Conservation (phyloP, 768 basidiomycete species). For the Mycena olivaceomarginata region DNA sequence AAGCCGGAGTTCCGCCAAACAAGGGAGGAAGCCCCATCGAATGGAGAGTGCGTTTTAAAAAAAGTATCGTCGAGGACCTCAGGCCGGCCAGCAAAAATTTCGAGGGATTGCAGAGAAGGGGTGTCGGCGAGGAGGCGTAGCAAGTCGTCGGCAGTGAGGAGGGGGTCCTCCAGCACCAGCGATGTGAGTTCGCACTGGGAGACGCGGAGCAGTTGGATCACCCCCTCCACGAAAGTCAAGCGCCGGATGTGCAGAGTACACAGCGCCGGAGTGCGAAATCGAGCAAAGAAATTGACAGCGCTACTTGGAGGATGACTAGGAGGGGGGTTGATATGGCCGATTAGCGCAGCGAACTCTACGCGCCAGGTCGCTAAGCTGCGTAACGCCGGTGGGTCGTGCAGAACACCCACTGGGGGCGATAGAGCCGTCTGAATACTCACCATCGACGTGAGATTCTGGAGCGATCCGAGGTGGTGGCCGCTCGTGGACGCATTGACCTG, state of each 20-base stretch:
- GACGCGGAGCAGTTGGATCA: neutral
- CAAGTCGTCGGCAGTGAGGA: neutral
- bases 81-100: neutral
- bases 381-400: neutral
- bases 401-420: neutral
- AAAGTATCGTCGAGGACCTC: neutral
- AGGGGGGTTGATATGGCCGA: too few species aligned
- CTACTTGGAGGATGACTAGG: neutral
- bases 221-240: neutral
- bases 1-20: neutral
- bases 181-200: neutral
- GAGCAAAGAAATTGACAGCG: neutral
- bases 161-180: neutral
- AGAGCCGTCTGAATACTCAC: neutral
- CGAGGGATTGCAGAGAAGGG: neutral
- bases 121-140: neutral
- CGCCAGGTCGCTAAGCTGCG: neutral
- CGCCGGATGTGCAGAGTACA: neutral
- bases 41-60: neutral
- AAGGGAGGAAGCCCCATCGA: neutral
- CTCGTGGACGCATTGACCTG: constrained; percentile 1
- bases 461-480: neutral
- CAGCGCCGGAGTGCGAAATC: constrained; percentile 12
- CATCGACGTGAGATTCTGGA: neutral
- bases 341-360: neutral